Evolutionary conservation across 805 yeast species (phyloP).

Genomic region (Wickerhamiella dianesei): DNA sequence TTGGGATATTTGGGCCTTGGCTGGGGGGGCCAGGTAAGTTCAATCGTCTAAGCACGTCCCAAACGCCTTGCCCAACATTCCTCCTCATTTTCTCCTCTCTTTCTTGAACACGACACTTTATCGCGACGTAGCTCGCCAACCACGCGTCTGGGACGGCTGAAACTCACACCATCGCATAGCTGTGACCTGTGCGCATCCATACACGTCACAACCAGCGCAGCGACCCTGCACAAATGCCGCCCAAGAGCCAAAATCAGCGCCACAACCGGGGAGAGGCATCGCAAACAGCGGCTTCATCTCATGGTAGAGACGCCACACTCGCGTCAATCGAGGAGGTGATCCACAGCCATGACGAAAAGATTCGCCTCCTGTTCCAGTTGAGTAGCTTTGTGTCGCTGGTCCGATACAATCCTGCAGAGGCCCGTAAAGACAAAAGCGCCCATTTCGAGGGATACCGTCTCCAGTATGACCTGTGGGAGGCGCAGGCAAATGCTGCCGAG

Average conservation of each 20-base stretch:
- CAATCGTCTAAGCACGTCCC: neutral
- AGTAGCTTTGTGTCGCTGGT: conserved; percentile 29
- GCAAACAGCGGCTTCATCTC: neutral
- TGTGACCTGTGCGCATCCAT: neutral
- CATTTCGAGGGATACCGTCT: conserved; percentile 23
- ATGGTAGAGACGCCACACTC: conserved; percentile 1
- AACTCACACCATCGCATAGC: neutral
- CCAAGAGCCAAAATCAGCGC: neutral
- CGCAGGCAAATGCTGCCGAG: conserved; percentile 8
- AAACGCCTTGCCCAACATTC: neutral
- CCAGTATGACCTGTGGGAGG: conserved; percentile 29
- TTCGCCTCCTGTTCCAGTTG: conserved; percentile 28
- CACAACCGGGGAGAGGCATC: neutral
- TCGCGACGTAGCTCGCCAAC: neutral
- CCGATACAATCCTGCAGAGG: conserved; percentile 26
- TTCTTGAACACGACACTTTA: neutral
- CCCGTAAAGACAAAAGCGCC: conserved; percentile 23
- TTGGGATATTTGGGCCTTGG: too few relatives aligned
- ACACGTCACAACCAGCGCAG: neutral
- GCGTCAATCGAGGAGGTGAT: conserved; percentile 13
- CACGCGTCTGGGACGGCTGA: neutral
- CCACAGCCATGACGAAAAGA: conserved; percentile 25
- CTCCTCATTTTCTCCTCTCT: neutral
- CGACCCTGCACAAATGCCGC: neutral
- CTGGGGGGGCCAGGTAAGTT: too few relatives aligned